Evolutionary conservation across 768 basidiomycete species (phyloP).

Genomic region (Boletellus ananiceps): DNA sequence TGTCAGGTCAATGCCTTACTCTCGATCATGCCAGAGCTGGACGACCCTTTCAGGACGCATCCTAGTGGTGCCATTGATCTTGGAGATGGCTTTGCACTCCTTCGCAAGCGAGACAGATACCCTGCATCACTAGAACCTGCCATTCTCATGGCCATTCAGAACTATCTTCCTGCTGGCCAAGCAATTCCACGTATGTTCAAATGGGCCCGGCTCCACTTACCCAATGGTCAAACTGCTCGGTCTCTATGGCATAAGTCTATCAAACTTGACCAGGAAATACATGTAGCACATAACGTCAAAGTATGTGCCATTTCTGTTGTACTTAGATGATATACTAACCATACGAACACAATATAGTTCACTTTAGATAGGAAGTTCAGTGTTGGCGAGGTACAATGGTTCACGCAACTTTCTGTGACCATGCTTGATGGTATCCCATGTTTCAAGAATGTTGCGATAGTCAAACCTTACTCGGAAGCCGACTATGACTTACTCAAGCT

Average conservation of each 20-base stretch:
- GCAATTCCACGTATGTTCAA: not conserved
- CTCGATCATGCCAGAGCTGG: not conserved
- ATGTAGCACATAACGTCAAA: constrained; percentile 12
- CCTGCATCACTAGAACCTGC: not conserved
- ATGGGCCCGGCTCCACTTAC: constrained; percentile 21
- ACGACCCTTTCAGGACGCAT: not conserved
- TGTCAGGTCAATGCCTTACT: constrained; percentile 15
- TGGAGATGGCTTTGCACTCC: constrained; percentile 22
- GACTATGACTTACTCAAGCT: not conserved
- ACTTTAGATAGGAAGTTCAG: too few relatives aligned
- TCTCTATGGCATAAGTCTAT: too few relatives aligned
- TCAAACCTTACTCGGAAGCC: not conserved
- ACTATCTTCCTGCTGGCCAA: not conserved
- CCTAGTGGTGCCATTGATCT: constrained; percentile 10
- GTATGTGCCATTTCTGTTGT: not conserved
- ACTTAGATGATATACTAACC: too few relatives aligned
- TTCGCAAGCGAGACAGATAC: not conserved
- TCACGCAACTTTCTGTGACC: too few relatives aligned
- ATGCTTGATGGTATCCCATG: too few relatives aligned
- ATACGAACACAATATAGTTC: too few relatives aligned
- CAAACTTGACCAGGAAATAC: not conserved
- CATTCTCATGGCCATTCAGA: not conserved
- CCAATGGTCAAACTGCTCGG: constrained; percentile 21
- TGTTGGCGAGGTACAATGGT: not conserved
- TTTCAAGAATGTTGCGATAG: too few relatives aligned